These are phyloP conservation scores for Allodekkera sacchari DNA, from an alignment of 805 yeast species.

Conservation along the genomic window DNA sequence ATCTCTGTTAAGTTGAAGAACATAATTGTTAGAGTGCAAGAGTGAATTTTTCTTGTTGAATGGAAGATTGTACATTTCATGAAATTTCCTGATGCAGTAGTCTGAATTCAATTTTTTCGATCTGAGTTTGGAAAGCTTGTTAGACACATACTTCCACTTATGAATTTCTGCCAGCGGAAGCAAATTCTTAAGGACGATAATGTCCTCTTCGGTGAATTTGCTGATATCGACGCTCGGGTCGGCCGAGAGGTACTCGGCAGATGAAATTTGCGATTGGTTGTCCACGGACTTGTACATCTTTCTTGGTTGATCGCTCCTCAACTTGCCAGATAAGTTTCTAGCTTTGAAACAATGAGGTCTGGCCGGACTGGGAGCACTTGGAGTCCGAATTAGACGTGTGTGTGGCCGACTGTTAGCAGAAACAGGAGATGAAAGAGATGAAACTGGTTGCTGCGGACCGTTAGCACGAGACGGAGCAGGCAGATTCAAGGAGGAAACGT, in stretches of 20 bases:
- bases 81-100: constrained; percentile 22
- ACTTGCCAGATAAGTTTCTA: no score
- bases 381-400: no score
- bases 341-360: no score
- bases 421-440: no score
- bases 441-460: no score
- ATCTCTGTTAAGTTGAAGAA: constrained; percentile 1
- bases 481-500: no score
- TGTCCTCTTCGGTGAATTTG: constrained; percentile 24
- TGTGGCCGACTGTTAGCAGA: no score
- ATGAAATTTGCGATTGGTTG: constrained; percentile 10
- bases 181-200: constrained; percentile 18
- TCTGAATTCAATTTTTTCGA: constrained; percentile 25
- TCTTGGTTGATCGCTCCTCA: no score
- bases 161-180: constrained; percentile 25
- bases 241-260: constrained; percentile 16
- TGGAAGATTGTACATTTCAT: constrained; percentile 25
- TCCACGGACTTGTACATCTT: constrained; percentile 9
- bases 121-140: constrained; percentile 21
- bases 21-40: constrained; percentile 15
- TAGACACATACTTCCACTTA: constrained; percentile 26
- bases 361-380: no score
- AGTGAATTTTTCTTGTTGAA: constrained; percentile 19
- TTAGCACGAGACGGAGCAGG: no score
- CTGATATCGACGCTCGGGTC: constrained; percentile 17